phyloP scores from a whole-genome alignment of 257 asterid genomes.

The Gentiana straminea region DNA sequence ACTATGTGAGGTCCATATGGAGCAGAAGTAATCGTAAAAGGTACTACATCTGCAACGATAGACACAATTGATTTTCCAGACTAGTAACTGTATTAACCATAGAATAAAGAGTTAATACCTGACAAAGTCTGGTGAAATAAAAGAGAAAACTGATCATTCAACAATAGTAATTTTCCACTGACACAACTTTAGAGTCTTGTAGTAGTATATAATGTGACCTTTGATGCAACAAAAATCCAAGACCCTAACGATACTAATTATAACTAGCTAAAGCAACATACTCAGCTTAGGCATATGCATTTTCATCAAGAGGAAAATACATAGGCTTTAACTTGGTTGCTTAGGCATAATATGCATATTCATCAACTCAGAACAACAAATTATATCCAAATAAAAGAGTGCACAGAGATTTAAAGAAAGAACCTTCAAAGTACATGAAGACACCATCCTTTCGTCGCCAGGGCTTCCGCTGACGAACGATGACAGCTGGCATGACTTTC shows the following conservation, averaged over 20 bases:
- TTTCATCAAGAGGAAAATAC: too few species aligned
- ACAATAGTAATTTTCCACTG: background rate
- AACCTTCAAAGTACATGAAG: slow-evolving; percentile 17
- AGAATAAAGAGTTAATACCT: slow-evolving; percentile 10
- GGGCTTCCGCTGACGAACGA: slow-evolving; percentile 21
- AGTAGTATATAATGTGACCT: too few species aligned
- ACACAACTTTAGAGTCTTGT: too few species aligned
- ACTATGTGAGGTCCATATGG: slow-evolving; percentile 11
- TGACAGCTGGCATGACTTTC: slow-evolving; percentile 69
- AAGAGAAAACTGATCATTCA: background rate
- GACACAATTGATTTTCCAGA: slow-evolving; percentile 21
- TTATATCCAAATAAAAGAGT: background rate
- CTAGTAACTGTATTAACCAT: slow-evolving; percentile 25
- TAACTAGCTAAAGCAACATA: too few species aligned
- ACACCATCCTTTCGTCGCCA: slow-evolving; percentile 20
- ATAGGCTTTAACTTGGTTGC: too few species aligned
- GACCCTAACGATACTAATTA: too few species aligned
- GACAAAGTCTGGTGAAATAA: slow-evolving; percentile 18
- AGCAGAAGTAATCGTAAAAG: slow-evolving; percentile 9
- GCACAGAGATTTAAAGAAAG: background rate
- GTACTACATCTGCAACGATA: slow-evolving; percentile 13
- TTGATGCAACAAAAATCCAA: too few species aligned
- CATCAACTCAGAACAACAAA: background rate
- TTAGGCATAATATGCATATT: too few species aligned
- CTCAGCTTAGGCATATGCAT: too few species aligned